These are phyloP conservation scores for Plenodomus tracheiphilus DNA, from an alignment of 2,329 filamentous ascomycete species.

Conservation along the genomic window DNA sequence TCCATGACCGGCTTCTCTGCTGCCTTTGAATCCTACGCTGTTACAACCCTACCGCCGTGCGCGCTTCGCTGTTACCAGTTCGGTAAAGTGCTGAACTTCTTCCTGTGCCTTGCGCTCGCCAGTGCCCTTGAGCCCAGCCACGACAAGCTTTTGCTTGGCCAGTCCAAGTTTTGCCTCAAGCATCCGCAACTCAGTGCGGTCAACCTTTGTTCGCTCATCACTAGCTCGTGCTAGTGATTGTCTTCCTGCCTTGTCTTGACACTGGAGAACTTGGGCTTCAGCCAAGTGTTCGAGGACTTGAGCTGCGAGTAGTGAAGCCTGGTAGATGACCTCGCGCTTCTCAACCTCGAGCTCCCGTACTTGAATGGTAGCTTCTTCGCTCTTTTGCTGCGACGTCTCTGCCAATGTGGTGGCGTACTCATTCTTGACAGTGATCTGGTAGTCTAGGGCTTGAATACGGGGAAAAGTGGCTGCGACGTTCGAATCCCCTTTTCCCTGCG, in stretches of 20 bases:
- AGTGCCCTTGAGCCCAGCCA: conserved; percentile 9
- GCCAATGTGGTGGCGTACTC: conserved; percentile 12
- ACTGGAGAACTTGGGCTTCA: conserved; percentile 16
- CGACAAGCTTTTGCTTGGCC: conserved; percentile 14
- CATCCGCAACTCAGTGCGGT: conserved; percentile 11
- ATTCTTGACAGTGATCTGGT: conserved; percentile 23
- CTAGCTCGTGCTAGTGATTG: conserved; percentile 16
- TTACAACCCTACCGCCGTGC: conserved; percentile 12
- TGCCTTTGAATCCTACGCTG: too few species aligned
- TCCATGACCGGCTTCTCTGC: background rate
- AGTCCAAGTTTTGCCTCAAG: conserved; percentile 15
- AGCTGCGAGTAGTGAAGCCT: conserved; percentile 23
- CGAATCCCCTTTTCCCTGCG: background rate
- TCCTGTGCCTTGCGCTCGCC: conserved; percentile 13
- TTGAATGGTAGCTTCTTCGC: conserved; percentile 18
- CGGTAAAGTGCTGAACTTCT: conserved; percentile 8
- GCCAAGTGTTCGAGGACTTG: conserved; percentile 28
- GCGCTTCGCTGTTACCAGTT: conserved; percentile 12
- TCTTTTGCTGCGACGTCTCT: conserved; percentile 13
- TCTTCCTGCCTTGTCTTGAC: conserved; percentile 13
- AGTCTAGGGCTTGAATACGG: conserved; percentile 19
- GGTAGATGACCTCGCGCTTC: conserved; percentile 15
- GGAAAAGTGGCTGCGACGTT: conserved; percentile 10
- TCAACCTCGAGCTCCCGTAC: conserved; percentile 20
- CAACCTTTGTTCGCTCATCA: conserved; percentile 18